Base-by-base conservation (phyloP, 23 red algal species). In the Rhodosorus marinus region DNA sequence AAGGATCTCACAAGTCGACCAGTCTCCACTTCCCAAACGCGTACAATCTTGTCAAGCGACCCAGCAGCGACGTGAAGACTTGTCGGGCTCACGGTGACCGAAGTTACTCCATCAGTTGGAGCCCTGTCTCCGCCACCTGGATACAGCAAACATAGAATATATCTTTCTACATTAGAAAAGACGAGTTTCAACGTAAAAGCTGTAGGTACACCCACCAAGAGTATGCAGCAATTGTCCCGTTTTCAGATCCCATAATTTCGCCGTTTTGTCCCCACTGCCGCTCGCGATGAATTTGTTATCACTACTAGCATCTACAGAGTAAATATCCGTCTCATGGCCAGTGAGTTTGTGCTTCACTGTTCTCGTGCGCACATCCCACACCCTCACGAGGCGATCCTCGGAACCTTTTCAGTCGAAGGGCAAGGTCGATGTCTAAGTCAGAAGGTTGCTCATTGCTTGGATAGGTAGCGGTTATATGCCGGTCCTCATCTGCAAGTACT, bases 1-100 rank as follows among this genome's bases (percentile, higher is more conserved):
- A 92, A 75, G 46, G 52, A 41, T 27, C 75, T 57, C 24, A 92
- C 74, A 0, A 92, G 7, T 19, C 69, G 53, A 14, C 57, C 46
- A 5, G 73, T 66, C 26, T 72, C 73, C 29, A 92, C 83, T 22
- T 92, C 83, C 74, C 74, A 92, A 36, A 92, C 83, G 29, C 83
- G 33, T 29, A 92, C 83, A 55, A 69, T 59, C 66, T 74, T 92
- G 35, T 92, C 83, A 11, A 92, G 57, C 1, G 83, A 92, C 15
- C 83, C 83, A 42, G 83, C 75, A 6, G 67, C 83, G 6, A 92
- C 75, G 52, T 81, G 83, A 29, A 65, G 51, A 28, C 52, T 58
- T 7, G 74, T 78, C 31, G 74, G 83, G 36, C 64, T 72, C 5
- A 92, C 54, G 9, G 83, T 72, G 1, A 92, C 83, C 6, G 83